These are phyloP conservation scores for Atkinsonella texensis DNA, from an alignment of 2,329 filamentous ascomycete genomes.

Conservation along the genomic window DNA sequence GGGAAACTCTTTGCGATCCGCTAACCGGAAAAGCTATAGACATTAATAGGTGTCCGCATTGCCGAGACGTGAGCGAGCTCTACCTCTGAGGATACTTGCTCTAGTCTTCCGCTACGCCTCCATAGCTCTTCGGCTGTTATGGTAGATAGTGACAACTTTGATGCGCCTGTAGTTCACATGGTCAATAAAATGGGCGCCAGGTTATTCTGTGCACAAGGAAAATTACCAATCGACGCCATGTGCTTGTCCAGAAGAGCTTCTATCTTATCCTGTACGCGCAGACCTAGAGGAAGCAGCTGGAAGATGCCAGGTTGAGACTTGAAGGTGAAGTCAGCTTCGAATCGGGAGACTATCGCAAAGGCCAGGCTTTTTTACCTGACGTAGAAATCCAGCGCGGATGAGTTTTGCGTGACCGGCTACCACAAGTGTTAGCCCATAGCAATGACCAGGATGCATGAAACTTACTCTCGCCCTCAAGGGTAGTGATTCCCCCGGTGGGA, in stretches of 20 bases:
- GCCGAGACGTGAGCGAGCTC: neutral
- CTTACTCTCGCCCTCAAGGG: slow-evolving; percentile 41
- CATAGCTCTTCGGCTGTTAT: slow-evolving; percentile 79
- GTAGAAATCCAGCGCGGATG: slow-evolving; percentile 58
- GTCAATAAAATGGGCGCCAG: neutral
- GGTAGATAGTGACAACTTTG: slow-evolving; percentile 70
- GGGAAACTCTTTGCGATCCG: slow-evolving; percentile 62
- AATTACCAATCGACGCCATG: slow-evolving; percentile 61
- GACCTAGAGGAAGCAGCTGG: slow-evolving; percentile 77
- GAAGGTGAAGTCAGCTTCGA: neutral
- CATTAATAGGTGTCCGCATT: slow-evolving; percentile 12
- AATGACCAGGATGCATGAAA: neutral
- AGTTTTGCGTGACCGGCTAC: slow-evolving; percentile 55
- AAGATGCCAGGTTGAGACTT: slow-evolving; percentile 83
- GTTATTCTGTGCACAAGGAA: neutral
- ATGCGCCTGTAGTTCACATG: slow-evolving; percentile 44
- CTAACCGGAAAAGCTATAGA: slow-evolving; percentile 61
- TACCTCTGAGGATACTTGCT: slow-evolving; percentile 61
- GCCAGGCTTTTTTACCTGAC: slow-evolving; percentile 42
- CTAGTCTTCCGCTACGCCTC: slow-evolving; percentile 71
- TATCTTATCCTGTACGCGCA: slow-evolving; percentile 79
- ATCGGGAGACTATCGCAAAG: slow-evolving; percentile 1
- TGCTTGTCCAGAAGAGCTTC: slow-evolving; percentile 78
- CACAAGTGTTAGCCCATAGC: slow-evolving; percentile 10
- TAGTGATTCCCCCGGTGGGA: slow-evolving; percentile 58